A percentile compares a stretch with the other conserved stretches of the same genome.
phyloP scores from a whole-genome alignment of 495 filamentous ascomycete genomes.

The Aspergillus asperescens region DNA sequence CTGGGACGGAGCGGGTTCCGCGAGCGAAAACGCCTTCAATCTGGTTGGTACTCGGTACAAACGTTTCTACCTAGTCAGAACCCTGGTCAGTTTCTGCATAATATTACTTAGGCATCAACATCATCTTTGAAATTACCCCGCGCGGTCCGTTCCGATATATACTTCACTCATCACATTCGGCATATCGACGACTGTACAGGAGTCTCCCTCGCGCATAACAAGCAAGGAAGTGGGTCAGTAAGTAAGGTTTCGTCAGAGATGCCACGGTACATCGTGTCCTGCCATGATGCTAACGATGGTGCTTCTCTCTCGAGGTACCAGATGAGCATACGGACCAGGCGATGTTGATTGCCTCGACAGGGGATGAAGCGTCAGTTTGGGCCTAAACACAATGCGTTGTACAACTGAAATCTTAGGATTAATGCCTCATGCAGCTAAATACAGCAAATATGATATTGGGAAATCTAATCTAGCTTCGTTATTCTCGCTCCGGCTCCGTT shows the following conservation, averaged over 20 bases:
- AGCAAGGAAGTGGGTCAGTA: not conserved
- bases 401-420: not conserved
- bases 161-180: not conserved
- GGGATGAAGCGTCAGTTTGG: not conserved
- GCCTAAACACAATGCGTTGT: slow-evolving; percentile 1
- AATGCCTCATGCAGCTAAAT: not conserved
- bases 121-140: not conserved
- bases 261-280: not conserved
- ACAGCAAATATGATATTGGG: not conserved
- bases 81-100: not conserved
- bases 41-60: no score
- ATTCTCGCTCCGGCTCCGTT: slow-evolving; percentile 1
- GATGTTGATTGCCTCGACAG: not conserved
- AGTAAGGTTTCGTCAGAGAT: not conserved
- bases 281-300: not conserved
- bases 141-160: slow-evolving; percentile 1
- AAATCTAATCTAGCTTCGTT: not conserved
- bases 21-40: no score
- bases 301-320: not conserved
- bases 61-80: not conserved
- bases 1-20: no score
- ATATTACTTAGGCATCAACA: slow-evolving; percentile 2
- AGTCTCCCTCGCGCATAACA: not conserved
- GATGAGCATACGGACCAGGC: not conserved
- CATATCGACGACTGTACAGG: not conserved